Base-by-base conservation (phyloP, 352 stramenopile species). In the Globisporangium polare region DNA sequence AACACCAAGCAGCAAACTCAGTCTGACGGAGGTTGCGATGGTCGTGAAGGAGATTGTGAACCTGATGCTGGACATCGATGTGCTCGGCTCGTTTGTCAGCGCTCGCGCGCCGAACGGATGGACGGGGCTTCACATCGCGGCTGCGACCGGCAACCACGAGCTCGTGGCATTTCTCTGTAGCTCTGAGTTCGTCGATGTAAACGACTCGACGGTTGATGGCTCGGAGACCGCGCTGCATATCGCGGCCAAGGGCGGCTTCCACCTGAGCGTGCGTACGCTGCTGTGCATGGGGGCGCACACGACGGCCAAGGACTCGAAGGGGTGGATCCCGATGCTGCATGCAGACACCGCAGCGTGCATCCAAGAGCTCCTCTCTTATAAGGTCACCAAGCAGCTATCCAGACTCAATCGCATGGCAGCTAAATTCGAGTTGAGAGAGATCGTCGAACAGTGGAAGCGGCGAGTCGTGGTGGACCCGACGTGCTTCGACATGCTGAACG, bases 401-500 rank as follows among this genome's bases (percentile, higher is more conserved):
- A 63, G 68, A 20, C 37, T 90, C 35, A 80, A 84, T 42, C 69
- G 69, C n/a, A 83, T 86, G 72, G 50, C 75, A 17, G 37, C 52
- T 17, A 81, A 78, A 39, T 86, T 74, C 22, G 53, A 81, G 31
- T 60, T 78, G 15, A 67, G 69, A 58, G 82, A 73, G 7, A 59
- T 83, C 51, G 67, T 91, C 27, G 61, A 63, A 55, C 66, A 71
- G 24, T 90, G 78, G 80, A 73, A 86, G 52, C 70, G 68, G 5
- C 45, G 50, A 3, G 61, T 89, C 31, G 69, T 72, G 39, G 60
- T 60, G 20, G 75, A 89, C 10, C 68, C 78, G 9, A 74, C 50
- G 17, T 84, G 69, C 27, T 86, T 79, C 50, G 67, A 79, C 46
- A 84, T 90, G 63, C 39, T 92, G 2, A 92, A 92, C 65, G 82